Conservation (phyloP, 192 early-diverging fungal species). For the Entomortierella beljakovae region DNA sequence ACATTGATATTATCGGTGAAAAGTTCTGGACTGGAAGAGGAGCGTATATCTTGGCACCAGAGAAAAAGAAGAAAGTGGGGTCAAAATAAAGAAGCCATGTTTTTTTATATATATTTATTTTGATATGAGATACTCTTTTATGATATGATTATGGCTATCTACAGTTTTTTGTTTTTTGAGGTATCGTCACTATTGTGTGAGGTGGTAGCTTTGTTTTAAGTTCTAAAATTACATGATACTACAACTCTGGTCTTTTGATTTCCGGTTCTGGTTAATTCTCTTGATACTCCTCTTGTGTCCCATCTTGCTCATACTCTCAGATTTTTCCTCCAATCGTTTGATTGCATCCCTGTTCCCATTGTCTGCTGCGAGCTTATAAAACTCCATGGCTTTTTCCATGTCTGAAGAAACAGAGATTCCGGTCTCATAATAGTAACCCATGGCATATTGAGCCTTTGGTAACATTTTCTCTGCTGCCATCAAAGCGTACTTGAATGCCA, state of each 20-base stretch:
- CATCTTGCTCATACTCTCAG: background rate
- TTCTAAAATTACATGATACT: slow-evolving; percentile 34
- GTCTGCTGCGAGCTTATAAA: slow-evolving; percentile 62
- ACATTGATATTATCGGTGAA: slow-evolving; percentile 82
- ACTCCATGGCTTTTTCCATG: slow-evolving; percentile 64
- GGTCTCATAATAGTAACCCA: slow-evolving; percentile 92
- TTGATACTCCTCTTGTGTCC: slow-evolving; percentile 25
- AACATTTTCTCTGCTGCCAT: slow-evolving; percentile 84
- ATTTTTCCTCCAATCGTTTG: slow-evolving; percentile 33
- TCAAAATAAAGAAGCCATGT: slow-evolving; percentile 15
- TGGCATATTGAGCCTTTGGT: slow-evolving; percentile 85
- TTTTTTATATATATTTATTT: slow-evolving; percentile 1
- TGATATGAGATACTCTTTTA: too few relatives aligned
- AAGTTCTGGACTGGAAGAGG: slow-evolving; percentile 75
- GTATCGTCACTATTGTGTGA: too few relatives aligned
- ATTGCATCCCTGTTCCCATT: slow-evolving; percentile 54
- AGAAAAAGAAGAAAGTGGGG: slow-evolving; percentile 40
- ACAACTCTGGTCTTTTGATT: slow-evolving; percentile 27
- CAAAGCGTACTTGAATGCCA: slow-evolving; percentile 86
- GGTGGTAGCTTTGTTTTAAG: background rate
- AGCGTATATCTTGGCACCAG: slow-evolving; percentile 42
- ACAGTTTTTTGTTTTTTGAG: too few relatives aligned
- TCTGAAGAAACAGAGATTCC: slow-evolving; percentile 74
- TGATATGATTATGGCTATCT: too few relatives aligned
- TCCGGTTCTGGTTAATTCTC: slow-evolving; percentile 23